phyloP scores from a whole-genome alignment of 2,329 filamentous ascomycete genomes.

The Diaporthe eres region DNA sequence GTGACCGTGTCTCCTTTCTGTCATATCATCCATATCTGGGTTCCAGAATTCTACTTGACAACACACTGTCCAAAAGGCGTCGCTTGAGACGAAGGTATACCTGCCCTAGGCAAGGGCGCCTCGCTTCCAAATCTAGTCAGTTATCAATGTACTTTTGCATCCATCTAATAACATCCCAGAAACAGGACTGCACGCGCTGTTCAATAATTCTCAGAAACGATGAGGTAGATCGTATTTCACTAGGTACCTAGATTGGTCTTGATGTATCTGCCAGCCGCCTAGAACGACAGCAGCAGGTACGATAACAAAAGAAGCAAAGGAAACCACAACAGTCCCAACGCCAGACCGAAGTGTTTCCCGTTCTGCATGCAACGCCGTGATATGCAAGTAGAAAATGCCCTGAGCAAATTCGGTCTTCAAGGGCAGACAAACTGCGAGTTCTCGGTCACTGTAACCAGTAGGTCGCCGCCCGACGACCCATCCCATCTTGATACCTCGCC shows the following conservation, averaged over 20 bases:
- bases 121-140: neutral
- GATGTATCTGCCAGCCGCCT: neutral
- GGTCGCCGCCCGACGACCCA: neutral
- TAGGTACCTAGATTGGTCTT: neutral
- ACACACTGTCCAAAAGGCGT: too few relatives aligned
- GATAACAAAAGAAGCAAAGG: constrained; percentile 11
- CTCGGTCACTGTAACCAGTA: neutral
- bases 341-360: constrained; percentile 27
- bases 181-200: neutral
- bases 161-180: neutral
- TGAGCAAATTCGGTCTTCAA: neutral
- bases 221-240: neutral
- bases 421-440: neutral
- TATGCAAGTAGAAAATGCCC: constrained; percentile 35
- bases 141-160: neutral
- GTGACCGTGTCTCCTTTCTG: neutral
- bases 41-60: neutral
- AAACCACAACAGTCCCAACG: constrained; percentile 22
- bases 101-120: neutral
- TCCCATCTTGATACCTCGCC: neutral
- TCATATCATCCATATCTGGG: neutral
- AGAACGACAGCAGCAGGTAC: neutral
- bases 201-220: neutral
- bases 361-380: constrained; percentile 38
- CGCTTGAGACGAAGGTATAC: neutral